These are phyloP conservation scores for Fusarium coicis DNA, from an alignment of 2,329 filamentous ascomycete species.

Conservation along the genomic window DNA sequence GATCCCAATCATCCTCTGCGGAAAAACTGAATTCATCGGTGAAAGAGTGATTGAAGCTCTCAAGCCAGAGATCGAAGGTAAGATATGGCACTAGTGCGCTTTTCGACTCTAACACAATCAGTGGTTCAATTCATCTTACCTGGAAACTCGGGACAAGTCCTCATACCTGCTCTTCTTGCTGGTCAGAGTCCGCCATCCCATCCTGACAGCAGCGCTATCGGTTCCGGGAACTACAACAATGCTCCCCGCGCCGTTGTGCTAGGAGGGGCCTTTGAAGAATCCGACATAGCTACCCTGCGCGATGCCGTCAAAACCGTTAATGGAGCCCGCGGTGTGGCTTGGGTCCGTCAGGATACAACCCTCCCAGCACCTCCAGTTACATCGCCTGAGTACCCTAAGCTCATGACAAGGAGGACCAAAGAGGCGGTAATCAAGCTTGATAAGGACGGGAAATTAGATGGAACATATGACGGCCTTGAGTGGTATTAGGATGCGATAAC, in stretches of 20 bases:
- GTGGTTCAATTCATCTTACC: constrained; percentile 27
- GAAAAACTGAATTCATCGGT: constrained; percentile 25
- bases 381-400: constrained; percentile 20
- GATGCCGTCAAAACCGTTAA: constrained; percentile 1
- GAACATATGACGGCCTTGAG: constrained; percentile 5
- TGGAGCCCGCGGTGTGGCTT: constrained; percentile 1
- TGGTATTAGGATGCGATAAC: constrained; percentile 16
- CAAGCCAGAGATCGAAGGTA: constrained; percentile 31
- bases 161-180: constrained; percentile 10
- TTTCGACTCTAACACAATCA: background rate
- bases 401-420: constrained; percentile 24
- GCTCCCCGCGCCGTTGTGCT: constrained; percentile 9
- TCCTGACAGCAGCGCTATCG: constrained; percentile 7
- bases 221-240: background rate
- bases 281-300: background rate
- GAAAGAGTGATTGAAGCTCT: constrained; percentile 11
- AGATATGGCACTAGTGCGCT: fast-evolving
- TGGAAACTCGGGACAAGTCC: constrained; percentile 14
- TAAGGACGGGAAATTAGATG: constrained; percentile 9
- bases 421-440: constrained; percentile 16
- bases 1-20: constrained; percentile 29
- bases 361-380: constrained; percentile 11
- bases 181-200: background rate
- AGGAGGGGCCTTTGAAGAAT: constrained; percentile 18
- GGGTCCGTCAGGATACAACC: constrained; percentile 20